Base-by-base conservation (phyloP, 495 filamentous ascomycete species). In the Patellaria atrata region DNA sequence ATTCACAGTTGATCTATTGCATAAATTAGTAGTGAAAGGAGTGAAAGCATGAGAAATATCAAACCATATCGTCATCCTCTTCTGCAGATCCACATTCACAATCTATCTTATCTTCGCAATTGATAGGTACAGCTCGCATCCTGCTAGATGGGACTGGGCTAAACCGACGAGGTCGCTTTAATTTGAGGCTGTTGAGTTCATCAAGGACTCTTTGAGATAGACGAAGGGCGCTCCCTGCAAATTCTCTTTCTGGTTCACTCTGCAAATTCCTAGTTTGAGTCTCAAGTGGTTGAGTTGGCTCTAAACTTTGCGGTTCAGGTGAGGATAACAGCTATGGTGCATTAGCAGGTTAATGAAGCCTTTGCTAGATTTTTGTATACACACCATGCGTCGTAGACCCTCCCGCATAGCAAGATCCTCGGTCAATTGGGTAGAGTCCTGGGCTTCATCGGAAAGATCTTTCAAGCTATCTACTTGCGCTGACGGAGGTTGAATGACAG, bases 51-150 rank as follows among this genome's bases (percentile, higher is more conserved):
- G 31, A 8, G 31, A 6, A 34, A 7, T 16, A 33, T 11, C 53
- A 34, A 43, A 68, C 64, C 64, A 67, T 64, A 5, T 36, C 42
- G 27, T 41, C 40, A 40, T 64, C 64, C 42, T 62, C 55, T 15
- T 48, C 47, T 7, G 54, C 35, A 41, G 51, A 56, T 10, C 49
- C 61, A 39, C 63, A 67, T 36, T 66, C 50, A 38, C 63, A 68
- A 10, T 45, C 44, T 10, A 64, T 30, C 5, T 36, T 11, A 11
- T 49, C 35, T 15, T 41, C n/a, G n/a, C n/a, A n/a, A n/a, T n/a
- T n/a, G n/a, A n/a, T n/a, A n/a, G n/a, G n/a, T n/a, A n/a, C n/a
- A n/a, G n/a, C n/a, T n/a, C n/a, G n/a, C n/a, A n/a, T n/a, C n/a
- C n/a, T n/a, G n/a, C n/a, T n/a, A n/a, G n/a, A n/a, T n/a, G n/a